phyloP scores from a whole-genome alignment of 2,329 filamentous ascomycete genomes.

The Raffaelea arxii region DNA sequence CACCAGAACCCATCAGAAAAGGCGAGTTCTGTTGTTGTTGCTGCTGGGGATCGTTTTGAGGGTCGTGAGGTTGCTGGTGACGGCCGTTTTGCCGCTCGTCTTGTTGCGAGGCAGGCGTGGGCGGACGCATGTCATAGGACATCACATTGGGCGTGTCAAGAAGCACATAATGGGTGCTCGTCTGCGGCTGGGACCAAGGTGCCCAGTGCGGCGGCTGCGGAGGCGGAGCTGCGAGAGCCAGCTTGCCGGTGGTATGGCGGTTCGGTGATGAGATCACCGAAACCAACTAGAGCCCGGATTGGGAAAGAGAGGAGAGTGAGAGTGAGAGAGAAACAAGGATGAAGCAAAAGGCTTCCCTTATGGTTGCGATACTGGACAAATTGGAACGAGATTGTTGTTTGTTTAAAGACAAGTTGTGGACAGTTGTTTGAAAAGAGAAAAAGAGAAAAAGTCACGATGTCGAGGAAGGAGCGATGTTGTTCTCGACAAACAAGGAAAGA shows the following conservation, averaged over 20 bases:
- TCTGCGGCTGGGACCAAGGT: constrained; percentile 42
- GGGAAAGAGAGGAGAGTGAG: neutral
- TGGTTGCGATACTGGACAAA: too few species aligned
- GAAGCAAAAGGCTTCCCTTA: neutral
- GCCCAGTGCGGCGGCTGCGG: constrained; percentile 40
- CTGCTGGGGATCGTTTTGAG: constrained; percentile 3
- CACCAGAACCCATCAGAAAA: neutral
- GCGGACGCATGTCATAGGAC: constrained; percentile 36
- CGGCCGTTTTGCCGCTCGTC: neutral
- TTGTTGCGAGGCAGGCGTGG: constrained; percentile 25
- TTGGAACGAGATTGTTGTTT: neutral
- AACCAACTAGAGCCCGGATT: constrained; percentile 17
- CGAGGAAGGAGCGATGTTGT: too few species aligned
- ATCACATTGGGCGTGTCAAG: constrained; percentile 36
- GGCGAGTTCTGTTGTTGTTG: constrained; percentile 3
- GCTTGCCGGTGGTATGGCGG: constrained; percentile 21
- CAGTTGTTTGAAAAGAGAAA: too few species aligned
- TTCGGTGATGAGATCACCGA: constrained; percentile 5
- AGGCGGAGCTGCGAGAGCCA: constrained; percentile 40
- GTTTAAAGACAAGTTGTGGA: neutral
- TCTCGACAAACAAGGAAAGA: too few species aligned
- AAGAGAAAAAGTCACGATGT: too few species aligned
- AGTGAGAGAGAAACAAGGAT: neutral
- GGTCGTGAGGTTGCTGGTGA: neutral
- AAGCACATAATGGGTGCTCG: constrained; percentile 31